Evolutionary conservation across 2,329 filamentous ascomycete genomes (phyloP), one percentile per base, ranked within the genome.

Genomic region (Monosporascus sp.): DNA sequence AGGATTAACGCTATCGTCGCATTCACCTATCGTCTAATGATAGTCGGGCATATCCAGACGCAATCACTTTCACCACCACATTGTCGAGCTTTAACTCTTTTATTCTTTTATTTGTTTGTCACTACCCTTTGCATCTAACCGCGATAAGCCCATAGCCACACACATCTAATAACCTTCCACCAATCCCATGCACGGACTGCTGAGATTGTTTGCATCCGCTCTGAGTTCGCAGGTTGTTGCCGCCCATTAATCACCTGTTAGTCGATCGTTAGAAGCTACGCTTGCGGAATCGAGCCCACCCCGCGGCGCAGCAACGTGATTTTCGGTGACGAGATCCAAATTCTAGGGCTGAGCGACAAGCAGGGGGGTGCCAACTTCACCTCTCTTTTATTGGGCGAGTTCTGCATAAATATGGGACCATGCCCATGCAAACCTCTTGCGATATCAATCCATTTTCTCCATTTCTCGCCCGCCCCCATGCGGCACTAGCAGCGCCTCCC

Each of bases 311-410:
- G 45, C n/a, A 47, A 47, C 50, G 49, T 50, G 49, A 54, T 59
- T 56, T 55, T 43, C 37, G 48, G 48, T 50, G 52, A 56, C 37
- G 48, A 56, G 53, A 58, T 51, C 53, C 53, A 52, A 38, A n/a
- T 41, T 55, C 56, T 53, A 49, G 55, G 54, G 53, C 54, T 57
- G 50, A 38, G 55, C 55, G 52, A 49, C 52, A 51, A 56, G 54
- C 57, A 55, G 47, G 50, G 49, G 56, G 54, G 48, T 59, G 58
- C 47, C 50, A 45, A 63, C 61, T 58, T 61, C 61, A 63, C 52
- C 54, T 52, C 37, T 55, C 9, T 52, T n/a, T 52, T 16, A 63
- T 61, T 63, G 59, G 61, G 20, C 43, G 5, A 16, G 19, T 9
- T 46, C 53, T 53, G 52, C 54, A 48, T 52, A 56, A 49, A 51